A percentile compares a stretch with the other conserved stretches of the same genome.
These are phyloP conservation scores for Hymenoscyphus repandus DNA, from an alignment of 2,329 filamentous ascomycete genomes.

Conservation along the genomic window DNA sequence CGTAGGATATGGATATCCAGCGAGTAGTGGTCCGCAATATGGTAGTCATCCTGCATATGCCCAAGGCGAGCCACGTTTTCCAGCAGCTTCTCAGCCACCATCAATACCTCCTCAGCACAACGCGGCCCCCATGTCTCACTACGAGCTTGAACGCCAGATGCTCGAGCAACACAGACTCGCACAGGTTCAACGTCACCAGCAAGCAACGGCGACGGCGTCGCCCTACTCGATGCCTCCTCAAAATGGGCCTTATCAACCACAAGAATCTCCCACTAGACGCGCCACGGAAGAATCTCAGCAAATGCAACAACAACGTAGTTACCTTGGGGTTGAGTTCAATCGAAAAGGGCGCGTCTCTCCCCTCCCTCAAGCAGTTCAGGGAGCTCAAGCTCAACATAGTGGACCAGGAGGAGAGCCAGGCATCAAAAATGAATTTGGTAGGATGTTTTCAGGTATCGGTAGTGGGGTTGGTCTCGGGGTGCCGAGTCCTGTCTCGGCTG, in stretches of 20 bases:
- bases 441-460: conserved; percentile 92
- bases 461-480: conserved; percentile 52
- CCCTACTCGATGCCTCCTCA: conserved; percentile 34
- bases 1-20: conserved; percentile 26
- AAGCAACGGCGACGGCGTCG: conserved; percentile 32
- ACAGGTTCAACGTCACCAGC: conserved; percentile 33
- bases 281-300: conserved; percentile 47
- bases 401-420: conserved; percentile 77
- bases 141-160: conserved; percentile 19
- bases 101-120: conserved; percentile 32
- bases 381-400: conserved; percentile 74
- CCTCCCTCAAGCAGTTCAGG: conserved; percentile 87
- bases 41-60: conserved; percentile 23
- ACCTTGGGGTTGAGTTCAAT: conserved; percentile 75
- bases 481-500: conserved; percentile 43
- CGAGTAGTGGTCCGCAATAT: conserved; percentile 23
- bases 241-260: conserved; percentile 39
- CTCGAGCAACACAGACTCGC: conserved; percentile 31
- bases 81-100: conserved; percentile 33
- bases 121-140: conserved; percentile 27
- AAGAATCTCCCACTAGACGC: conserved; percentile 40
- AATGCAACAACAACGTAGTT: conserved; percentile 53
- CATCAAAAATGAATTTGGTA: conserved; percentile 91
- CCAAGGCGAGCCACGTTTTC: conserved; percentile 22
- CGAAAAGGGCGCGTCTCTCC: conserved; percentile 81